Percentiles rank a stretch among this genome's conserved stretches.
Evolutionary conservation across 352 stramenopile genomes (phyloP).

Genomic region (Aphanomyces stellatus): DNA sequence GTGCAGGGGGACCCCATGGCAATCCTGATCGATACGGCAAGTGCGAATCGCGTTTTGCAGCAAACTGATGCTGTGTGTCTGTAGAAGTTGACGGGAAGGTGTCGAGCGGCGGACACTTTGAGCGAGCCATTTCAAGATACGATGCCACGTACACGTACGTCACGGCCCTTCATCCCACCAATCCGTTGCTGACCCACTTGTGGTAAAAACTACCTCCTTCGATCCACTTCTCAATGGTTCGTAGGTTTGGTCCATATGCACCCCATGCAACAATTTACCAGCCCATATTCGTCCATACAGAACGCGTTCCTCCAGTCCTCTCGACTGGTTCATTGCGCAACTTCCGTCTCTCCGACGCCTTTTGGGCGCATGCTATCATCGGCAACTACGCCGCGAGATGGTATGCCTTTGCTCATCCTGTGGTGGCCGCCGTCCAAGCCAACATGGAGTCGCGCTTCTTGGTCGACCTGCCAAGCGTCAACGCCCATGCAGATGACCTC

Average conservation of each 20-base stretch:
- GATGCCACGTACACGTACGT: slow-evolving; percentile 87
- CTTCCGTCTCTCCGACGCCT: slow-evolving; percentile 52
- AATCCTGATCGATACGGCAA: slow-evolving; percentile 42
- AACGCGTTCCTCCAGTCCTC: slow-evolving; percentile 35
- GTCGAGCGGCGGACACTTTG: slow-evolving; percentile 70
- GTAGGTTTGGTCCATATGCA: slow-evolving; percentile 68
- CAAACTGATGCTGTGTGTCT: too few relatives aligned
- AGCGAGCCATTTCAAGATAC: slow-evolving; percentile 92
- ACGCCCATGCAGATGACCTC: slow-evolving; percentile 21
- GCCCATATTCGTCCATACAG: slow-evolving; percentile 77
- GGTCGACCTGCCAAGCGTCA: slow-evolving; percentile 30
- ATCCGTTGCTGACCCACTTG: slow-evolving; percentile 50
- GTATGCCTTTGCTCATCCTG: slow-evolving; percentile 57
- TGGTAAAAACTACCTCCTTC: slow-evolving; percentile 42
- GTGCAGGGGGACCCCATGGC: slow-evolving; percentile 44
- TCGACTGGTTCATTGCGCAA: slow-evolving; percentile 49
- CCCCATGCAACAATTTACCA: slow-evolving; percentile 83
- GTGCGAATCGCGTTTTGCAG: too few relatives aligned
- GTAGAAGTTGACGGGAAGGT: slow-evolving; percentile 40
- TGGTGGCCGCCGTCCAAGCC: slow-evolving; percentile 49
- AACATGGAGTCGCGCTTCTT: slow-evolving; percentile 40
- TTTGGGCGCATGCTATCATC: slow-evolving; percentile 72
- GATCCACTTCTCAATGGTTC: not conserved
- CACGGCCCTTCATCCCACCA: slow-evolving; percentile 46
- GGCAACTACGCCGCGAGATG: slow-evolving; percentile 76